Conservation (phyloP, 805 yeast species). For the Candida sanyiensis region DNA sequence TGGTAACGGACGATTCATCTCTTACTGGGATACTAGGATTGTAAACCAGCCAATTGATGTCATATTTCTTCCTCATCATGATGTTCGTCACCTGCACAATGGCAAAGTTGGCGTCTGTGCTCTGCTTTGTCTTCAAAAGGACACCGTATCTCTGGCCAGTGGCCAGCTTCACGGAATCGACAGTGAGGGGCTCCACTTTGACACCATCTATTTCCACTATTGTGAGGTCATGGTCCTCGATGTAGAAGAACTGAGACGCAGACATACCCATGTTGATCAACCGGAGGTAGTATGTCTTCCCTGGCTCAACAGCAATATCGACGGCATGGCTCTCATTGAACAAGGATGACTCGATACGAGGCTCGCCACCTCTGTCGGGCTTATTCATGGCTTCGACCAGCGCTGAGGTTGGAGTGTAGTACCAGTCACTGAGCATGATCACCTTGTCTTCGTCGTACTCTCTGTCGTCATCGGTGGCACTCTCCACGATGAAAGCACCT, state of each 20-base stretch:
- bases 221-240: conserved; percentile 47
- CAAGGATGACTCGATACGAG: conserved; percentile 39
- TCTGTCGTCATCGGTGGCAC: conserved; percentile 39
- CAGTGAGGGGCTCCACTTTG: conserved; percentile 42
- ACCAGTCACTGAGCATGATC: conserved; percentile 43
- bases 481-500: conserved; percentile 69
- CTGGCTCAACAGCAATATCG: conserved; percentile 36
- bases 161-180: conserved; percentile 46
- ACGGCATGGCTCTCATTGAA: conserved; percentile 45
- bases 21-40: conserved; percentile 26
- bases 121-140: conserved; percentile 43
- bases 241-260: conserved; percentile 47
- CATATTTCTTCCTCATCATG: conserved; percentile 60
- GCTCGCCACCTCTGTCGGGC: conserved; percentile 44
- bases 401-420: conserved; percentile 35
- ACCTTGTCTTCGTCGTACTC: conserved; percentile 43
- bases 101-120: conserved; percentile 37
- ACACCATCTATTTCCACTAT: conserved; percentile 59
- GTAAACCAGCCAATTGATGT: conserved; percentile 51
- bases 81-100: conserved; percentile 54
- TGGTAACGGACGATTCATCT: conserved; percentile 39
- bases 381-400: conserved; percentile 34
- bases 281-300: conserved; percentile 43
- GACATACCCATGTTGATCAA: conserved; percentile 53
- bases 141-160: conserved; percentile 78